Percentiles rank a stretch among this genome's conserved stretches.
Evolutionary conservation across 192 early-diverging fungal genomes (phyloP).

Genomic region (Mycoemilia scoparia): DNA sequence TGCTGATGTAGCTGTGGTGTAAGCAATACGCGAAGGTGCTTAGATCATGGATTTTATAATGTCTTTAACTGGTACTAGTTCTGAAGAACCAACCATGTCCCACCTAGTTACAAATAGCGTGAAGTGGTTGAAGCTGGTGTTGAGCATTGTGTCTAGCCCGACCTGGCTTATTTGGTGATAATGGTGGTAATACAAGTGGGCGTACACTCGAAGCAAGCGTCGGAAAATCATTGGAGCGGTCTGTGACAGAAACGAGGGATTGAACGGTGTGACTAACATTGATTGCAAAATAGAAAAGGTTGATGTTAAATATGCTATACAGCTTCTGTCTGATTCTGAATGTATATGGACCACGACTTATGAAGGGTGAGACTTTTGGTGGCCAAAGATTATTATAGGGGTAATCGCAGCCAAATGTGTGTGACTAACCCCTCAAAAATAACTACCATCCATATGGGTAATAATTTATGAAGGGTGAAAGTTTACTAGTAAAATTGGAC

Average conservation of each 20-base stretch:
- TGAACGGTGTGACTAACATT: slow-evolving; percentile 56
- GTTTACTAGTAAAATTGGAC: too few relatives aligned
- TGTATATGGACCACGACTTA: not conserved
- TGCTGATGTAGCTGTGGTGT: too few relatives aligned
- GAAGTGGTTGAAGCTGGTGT: slow-evolving; percentile 91
- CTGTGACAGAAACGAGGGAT: slow-evolving; percentile 40
- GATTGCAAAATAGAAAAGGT: slow-evolving; percentile 4
- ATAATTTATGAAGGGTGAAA: too few relatives aligned
- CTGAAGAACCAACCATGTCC: slow-evolving; percentile 41
- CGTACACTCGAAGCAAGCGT: slow-evolving; percentile 81
- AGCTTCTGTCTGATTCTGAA: slow-evolving; percentile 1
- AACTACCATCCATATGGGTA: too few relatives aligned
- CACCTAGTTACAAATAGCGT: slow-evolving; percentile 79
- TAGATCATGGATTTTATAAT: slow-evolving; percentile 25
- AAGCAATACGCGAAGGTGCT: too few relatives aligned
- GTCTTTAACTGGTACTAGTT: slow-evolving; percentile 31
- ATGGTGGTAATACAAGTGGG: slow-evolving; percentile 83
- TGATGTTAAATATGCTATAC: not conserved
- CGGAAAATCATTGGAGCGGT: slow-evolving; percentile 62
- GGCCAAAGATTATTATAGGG: not conserved
- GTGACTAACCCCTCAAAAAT: too few relatives aligned
- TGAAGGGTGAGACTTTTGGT: too few relatives aligned
- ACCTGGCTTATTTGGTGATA: slow-evolving; percentile 52
- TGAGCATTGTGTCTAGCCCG: slow-evolving; percentile 74
- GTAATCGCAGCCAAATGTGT: too few relatives aligned